These are phyloP conservation scores for Fragosphaeria purpurea DNA, from an alignment of 2,329 filamentous ascomycete species.

Conservation along the genomic window DNA sequence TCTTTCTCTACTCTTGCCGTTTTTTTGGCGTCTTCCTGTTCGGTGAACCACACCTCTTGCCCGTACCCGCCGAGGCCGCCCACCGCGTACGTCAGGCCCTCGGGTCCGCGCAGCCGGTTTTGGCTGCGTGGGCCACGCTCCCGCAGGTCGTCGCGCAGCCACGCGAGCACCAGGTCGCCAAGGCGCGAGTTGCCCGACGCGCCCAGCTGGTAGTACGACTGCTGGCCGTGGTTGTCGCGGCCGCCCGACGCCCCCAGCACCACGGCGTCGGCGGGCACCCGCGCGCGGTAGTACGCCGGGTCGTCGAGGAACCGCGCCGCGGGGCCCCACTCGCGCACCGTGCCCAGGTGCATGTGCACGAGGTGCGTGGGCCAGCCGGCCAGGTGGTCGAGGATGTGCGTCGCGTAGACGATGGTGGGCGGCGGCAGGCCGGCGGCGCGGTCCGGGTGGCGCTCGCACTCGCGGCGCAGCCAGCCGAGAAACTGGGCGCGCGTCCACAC, in stretches of 20 bases:
- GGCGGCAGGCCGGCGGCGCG: slow-evolving; percentile 2
- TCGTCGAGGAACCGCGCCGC: slow-evolving; percentile 55
- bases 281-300: slow-evolving; percentile 9
- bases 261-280: neutral
- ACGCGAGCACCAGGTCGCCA: slow-evolving; percentile 77
- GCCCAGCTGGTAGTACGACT: slow-evolving; percentile 6
- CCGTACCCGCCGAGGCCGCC: slow-evolving; percentile 47
- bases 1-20: neutral
- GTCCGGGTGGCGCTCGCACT: slow-evolving; percentile 68
- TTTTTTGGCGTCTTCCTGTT: slow-evolving; percentile 1
- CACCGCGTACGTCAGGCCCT: slow-evolving; percentile 54
- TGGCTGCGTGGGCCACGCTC: slow-evolving; percentile 67
- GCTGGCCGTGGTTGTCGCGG: slow-evolving; percentile 14
- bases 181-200: slow-evolving; percentile 67
- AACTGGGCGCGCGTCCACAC: slow-evolving; percentile 78
- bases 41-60: slow-evolving; percentile 29
- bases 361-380: slow-evolving; percentile 92
- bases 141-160: slow-evolving; percentile 72
- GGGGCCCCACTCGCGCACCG: slow-evolving; percentile 75
- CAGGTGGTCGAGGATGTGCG: slow-evolving; percentile 92
- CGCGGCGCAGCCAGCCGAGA: slow-evolving; percentile 70
- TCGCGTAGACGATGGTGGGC: slow-evolving; percentile 90
- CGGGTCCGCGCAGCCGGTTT: slow-evolving; percentile 36
- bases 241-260: slow-evolving; percentile 6
- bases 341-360: slow-evolving; percentile 88